Evolutionary conservation across 2,329 filamentous ascomycete species (phyloP), one percentile per base, ranked within the genome.

Genomic region (Knoxdaviesia proteae): DNA sequence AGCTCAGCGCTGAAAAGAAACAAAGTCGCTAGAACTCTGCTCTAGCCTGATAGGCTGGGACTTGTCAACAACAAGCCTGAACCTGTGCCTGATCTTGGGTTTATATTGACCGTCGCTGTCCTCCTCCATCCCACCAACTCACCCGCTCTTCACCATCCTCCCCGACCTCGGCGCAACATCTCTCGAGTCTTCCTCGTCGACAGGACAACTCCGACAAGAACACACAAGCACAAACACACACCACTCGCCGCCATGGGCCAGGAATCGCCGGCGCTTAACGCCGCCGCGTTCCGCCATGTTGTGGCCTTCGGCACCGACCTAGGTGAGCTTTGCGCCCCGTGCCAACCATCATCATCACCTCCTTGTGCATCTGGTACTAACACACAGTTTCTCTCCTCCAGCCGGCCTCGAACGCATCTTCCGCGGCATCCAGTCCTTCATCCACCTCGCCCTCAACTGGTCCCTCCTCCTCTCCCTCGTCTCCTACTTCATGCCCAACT

Each of bases 331-430:
- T 6, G 29, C 10, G 4, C 33, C 32, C 36, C 20, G 20, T 20
- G 20, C 20, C 20, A 20, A 20, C 20, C 20, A 20, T 20, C 20
- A 20, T 20, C 20, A 20, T 20, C 20, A 20, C 20, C 3, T 20
- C 20, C 20, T 3, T 20, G 20, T 20, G 20, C 20, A 20, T 20
- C 20, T 20, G 20, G 20, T 20, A 20, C 20, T 20, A 20, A 20
- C 20, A 20, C 20, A 20, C 20, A 20, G 11, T 33, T 30, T n/a
- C 39, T 33, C 29, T 39, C 32, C 32, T 11, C n/a, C 49, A 74
- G 74, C 64, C 51, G 74, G 73, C 5, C 61, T 79, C 1, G 75
- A 80, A 54, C 69, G 74, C 45, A 61, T 65, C 42, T 61, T 80
- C 48, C 70, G 75, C 39, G 59, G 74, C 44, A 49, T 76, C 38